Evolutionary conservation across 345 rosid species (phyloP).

Genomic region (Linum usitatissimum): DNA sequence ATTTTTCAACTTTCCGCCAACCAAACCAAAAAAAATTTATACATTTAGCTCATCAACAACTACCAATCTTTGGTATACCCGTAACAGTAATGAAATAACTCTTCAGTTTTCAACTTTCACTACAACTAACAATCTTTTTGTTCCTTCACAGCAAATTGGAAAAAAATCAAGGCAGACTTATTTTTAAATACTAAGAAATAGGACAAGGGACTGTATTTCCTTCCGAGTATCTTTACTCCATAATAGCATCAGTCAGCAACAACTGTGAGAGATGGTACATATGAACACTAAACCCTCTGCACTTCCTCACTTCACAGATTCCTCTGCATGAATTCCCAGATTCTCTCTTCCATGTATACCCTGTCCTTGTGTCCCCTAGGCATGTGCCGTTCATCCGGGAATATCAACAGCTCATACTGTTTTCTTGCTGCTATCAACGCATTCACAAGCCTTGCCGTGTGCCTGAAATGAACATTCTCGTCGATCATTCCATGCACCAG

Average conservation of each 20-base stretch:
- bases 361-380: conserved; percentile 54
- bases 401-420: conserved; percentile 61
- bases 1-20: too few species aligned
- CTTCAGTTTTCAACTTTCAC: too few species aligned
- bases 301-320: conserved; percentile 42
- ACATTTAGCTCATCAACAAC: too few species aligned
- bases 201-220: too few species aligned
- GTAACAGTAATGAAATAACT: too few species aligned
- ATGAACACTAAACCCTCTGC: background rate
- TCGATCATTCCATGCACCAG: conserved; percentile 92
- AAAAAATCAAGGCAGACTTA: too few species aligned
- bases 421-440: conserved; percentile 65
- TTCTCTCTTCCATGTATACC: conserved; percentile 83
- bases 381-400: conserved; percentile 89
- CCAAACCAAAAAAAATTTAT: too few species aligned
- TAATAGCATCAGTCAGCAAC: background rate
- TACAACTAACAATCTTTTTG: too few species aligned
- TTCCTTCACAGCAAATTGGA: too few species aligned
- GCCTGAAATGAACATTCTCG: conserved; percentile 91
- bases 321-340: conserved; percentile 78
- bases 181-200: too few species aligned
- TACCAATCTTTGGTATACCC: too few species aligned
- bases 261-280: background rate
- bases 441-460: conserved; percentile 79
- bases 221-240: background rate